Percentiles rank a stretch among this genome's conserved stretches.
phyloP scores from a whole-genome alignment of 1,139 yeast genomes.

The Diutina sp. region DNA sequence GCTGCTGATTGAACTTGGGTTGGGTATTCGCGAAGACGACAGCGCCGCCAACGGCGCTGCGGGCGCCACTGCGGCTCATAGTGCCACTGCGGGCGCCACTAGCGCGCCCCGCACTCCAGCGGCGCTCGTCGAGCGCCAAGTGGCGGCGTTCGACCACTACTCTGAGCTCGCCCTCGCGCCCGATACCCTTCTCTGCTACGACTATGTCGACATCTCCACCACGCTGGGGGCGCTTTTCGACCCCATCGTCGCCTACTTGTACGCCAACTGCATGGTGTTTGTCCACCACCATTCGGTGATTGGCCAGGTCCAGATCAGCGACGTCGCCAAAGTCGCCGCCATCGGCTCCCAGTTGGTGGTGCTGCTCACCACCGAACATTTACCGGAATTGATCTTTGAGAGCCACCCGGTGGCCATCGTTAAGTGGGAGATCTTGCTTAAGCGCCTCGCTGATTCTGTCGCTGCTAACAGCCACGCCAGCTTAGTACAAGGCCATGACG shows the following conservation, averaged over 20 bases:
- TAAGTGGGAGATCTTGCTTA: not conserved
- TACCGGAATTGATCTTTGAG: not conserved
- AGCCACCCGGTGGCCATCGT: slow-evolving; percentile 1
- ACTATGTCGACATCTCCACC: not conserved
- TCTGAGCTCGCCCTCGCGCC: not conserved
- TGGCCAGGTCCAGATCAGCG: not conserved
- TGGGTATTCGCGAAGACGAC: not conserved
- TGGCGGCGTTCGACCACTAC: not conserved
- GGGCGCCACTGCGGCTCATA: too few relatives aligned
- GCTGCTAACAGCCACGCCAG: not conserved
- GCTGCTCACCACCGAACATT: not conserved
- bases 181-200: not conserved
- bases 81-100: not conserved
- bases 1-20: not conserved
- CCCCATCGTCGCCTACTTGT: not conserved
- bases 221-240: not conserved
- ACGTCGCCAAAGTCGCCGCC: not conserved
- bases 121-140: not conserved
- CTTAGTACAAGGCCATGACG: not conserved
- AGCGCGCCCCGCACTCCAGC: not conserved
- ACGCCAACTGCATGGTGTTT: slow-evolving; percentile 1
- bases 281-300: not conserved
- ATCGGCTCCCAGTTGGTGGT: not conserved
- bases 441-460: not conserved
- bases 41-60: too few relatives aligned